Conservation (phyloP, 1,139 yeast genomes). For the Zygoascus meyerae region DNA sequence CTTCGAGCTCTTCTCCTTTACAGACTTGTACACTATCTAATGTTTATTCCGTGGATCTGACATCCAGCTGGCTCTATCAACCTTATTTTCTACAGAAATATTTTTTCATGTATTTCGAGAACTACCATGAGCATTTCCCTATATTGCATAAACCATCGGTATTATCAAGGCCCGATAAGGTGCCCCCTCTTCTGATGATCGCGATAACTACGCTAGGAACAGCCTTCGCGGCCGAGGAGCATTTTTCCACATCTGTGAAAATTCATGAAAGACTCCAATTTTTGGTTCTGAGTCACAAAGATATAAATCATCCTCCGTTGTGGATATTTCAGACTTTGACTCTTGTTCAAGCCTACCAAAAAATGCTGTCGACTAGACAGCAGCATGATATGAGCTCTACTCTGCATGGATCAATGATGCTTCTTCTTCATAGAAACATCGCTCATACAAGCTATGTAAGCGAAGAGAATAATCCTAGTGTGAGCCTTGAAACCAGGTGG, state of each 20-base stretch:
- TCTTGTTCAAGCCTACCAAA: constrained; percentile 57
- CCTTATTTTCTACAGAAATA: constrained; percentile 19
- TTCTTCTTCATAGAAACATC: constrained; percentile 26
- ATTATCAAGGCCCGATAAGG: constrained; percentile 21
- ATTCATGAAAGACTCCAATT: constrained; percentile 26
- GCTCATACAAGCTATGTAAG: constrained; percentile 14
- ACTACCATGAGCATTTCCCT: constrained; percentile 31
- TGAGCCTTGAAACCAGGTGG: constrained; percentile 23
- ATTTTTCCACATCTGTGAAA: constrained; percentile 22
- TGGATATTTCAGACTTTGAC: constrained; percentile 61
- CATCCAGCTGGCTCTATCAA: constrained; percentile 19
- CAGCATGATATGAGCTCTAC: constrained; percentile 35
- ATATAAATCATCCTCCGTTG: constrained; percentile 28
- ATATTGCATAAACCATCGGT: constrained; percentile 28
- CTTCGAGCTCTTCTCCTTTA: constrained; percentile 15
- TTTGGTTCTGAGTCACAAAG: constrained; percentile 22
- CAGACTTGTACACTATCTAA: constrained; percentile 19
- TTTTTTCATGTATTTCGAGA: constrained; percentile 24
- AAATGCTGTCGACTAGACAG: constrained; percentile 44
- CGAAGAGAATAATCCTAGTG: constrained; percentile 16
- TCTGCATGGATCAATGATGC: constrained; percentile 22
- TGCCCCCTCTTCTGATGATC: constrained; percentile 27
- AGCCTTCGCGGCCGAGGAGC: constrained; percentile 22
- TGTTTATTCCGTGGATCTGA: constrained; percentile 17
- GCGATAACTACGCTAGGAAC: constrained; percentile 29